phyloP scores from a whole-genome alignment of 345 rosid species.

The Turnera subulata region DNA sequence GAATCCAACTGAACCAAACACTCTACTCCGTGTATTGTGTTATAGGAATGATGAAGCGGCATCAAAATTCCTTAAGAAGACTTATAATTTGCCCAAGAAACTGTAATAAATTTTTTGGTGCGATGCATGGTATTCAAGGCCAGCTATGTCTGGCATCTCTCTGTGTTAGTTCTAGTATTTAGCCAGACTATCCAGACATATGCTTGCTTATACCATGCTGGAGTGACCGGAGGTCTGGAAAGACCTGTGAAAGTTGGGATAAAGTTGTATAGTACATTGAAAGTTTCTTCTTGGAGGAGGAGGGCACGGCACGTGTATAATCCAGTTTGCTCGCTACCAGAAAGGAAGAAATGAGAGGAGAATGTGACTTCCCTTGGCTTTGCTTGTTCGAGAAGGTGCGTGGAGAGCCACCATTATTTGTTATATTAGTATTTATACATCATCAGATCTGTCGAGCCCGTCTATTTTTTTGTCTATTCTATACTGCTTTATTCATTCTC shows the following conservation, averaged over 20 bases:
- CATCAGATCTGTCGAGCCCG: neutral
- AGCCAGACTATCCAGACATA: neutral
- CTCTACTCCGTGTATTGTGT: conserved; percentile 77
- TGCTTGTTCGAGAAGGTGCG: neutral
- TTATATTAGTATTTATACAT: conserved; percentile 3
- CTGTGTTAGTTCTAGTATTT: neutral
- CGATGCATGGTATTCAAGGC: neutral
- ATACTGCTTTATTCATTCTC: neutral
- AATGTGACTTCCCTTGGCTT: neutral
- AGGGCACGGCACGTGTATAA: neutral
- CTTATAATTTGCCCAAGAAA: conserved; percentile 67
- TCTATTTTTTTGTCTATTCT: neutral
- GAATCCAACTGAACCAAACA: conserved; percentile 86
- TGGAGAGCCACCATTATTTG: conserved; percentile 4
- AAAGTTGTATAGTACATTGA: conserved; percentile 3
- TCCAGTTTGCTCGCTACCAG: neutral
- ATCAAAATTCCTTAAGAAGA: conserved; percentile 76
- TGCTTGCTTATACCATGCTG: neutral
- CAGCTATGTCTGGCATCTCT: neutral
- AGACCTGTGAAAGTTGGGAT: neutral
- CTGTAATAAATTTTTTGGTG: conserved; percentile 7
- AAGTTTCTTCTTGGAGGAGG: neutral
- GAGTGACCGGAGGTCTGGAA: neutral
- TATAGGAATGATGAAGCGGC: conserved; percentile 86
- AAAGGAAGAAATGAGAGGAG: neutral